phyloP scores from a whole-genome alignment of 1,139 yeast species.

The Protomyces arabidopsidicola region DNA sequence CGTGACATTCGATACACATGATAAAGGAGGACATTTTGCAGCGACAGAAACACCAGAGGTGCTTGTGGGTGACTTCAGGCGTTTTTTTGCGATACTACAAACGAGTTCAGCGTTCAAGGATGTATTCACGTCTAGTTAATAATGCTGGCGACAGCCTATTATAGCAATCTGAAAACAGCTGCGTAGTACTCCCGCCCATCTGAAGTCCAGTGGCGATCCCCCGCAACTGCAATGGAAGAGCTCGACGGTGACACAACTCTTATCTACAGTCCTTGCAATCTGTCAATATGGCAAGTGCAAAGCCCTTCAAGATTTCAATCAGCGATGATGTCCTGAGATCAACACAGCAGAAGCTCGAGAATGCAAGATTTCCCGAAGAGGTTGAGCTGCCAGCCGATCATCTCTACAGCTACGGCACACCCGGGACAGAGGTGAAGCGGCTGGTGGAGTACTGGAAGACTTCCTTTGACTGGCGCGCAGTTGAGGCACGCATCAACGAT shows the following conservation, averaged over 20 bases:
- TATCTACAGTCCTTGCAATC: too few relatives aligned
- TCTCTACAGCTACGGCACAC: slow-evolving; percentile 22
- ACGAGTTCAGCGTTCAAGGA: slow-evolving; percentile 4
- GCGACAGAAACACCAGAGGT: slow-evolving; percentile 25
- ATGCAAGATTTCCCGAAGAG: slow-evolving; percentile 16
- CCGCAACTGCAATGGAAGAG: too few relatives aligned
- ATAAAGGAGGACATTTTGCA: slow-evolving; percentile 25
- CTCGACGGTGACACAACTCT: too few relatives aligned
- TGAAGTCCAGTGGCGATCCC: too few relatives aligned
- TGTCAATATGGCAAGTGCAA: slow-evolving; percentile 3
- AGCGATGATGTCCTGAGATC: slow-evolving; percentile 5
- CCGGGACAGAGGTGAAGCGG: slow-evolving; percentile 4
- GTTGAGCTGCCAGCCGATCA: slow-evolving; percentile 9
- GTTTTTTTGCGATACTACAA: slow-evolving; percentile 5
- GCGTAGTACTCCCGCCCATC: too few relatives aligned
- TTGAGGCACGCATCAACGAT: slow-evolving; percentile 18
- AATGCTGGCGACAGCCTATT: too few relatives aligned
- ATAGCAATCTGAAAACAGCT: too few relatives aligned
- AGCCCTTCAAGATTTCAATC: slow-evolving; percentile 33
- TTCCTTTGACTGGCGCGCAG: slow-evolving; percentile 21
- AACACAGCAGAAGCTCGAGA: slow-evolving; percentile 13
- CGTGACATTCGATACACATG: slow-evolving; percentile 6
- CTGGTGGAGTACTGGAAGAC: slow-evolving; percentile 22
- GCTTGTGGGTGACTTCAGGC: slow-evolving; percentile 17
- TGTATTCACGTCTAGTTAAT: too few relatives aligned